Evolutionary conservation across 176 grass and related monocot species (phyloP), one percentile per base, ranked within the genome.

Genomic region (Chloris gayana): DNA sequence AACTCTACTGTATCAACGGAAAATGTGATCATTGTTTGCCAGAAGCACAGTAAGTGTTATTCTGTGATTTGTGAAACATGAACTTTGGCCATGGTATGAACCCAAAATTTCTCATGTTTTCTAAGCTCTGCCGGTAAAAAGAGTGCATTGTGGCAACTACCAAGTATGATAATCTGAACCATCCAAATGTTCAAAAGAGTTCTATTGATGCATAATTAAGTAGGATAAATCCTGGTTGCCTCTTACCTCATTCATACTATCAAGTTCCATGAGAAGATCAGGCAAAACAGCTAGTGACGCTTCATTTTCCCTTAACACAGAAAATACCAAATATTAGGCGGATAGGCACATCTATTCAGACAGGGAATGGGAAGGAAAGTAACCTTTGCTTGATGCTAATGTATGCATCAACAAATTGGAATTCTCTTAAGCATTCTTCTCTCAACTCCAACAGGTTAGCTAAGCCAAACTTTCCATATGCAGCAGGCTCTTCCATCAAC

Each of bases 371-470:
- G 49, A 19, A 30, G 29, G 56, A 67, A 53, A 46, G 63, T 74
- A 87, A 95, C 96, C 96, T 98, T 77, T 98, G 96, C 84, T 98
- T 98, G 76, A 98, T 98, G 86, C 92, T 93, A 63, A 95, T 80
- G 82, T 98, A 98, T 70, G 96, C 96, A 91, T 98, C 96, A 19
- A 68, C 82, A 82, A 98, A 98, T 35, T 98, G 96, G 69, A 95
- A 98, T 87, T 98, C 96, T 87, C 96, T 95, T 57, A 98, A 83
- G 67, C 96, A 98, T 89, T 98, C 96, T 91, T 98, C 96, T 84
- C 96, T 93, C 54, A 98, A 83, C 72, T 98, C 96, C 79, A 98
- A 85, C 64, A 98, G 88, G 79, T 98, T 82, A 59, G 84, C 96
- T 83, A 98, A 76, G 44, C 96, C 92, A 14, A 98, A 95, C 72